Base-by-base conservation (phyloP, 2,329 filamentous ascomycete genomes). In the Aschersonia sp. region DNA sequence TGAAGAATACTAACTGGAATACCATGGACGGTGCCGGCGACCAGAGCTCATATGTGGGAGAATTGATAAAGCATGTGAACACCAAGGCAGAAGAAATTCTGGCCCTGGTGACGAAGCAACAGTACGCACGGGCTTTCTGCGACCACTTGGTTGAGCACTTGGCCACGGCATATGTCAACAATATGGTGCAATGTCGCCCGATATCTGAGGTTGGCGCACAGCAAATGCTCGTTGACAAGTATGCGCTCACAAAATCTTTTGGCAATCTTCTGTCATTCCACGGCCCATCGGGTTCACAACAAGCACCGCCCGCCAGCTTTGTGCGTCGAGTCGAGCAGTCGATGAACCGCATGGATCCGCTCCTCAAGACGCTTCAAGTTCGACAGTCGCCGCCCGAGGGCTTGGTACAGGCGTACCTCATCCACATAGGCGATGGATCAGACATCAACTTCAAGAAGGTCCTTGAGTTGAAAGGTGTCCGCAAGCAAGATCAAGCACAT, bases 381-480 rank as follows among this genome's bases (percentile, higher is more conserved):
- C 87, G 87, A 31, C 81, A 89, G 2, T 86, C 85, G 4, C 92
- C 92, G 0, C 85, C 91, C 0, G 92, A 98, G 69, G 91, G 87
- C 2, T 78, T 98, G 3, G 89, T 98, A 0, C 91, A 97, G 68
- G 92, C 92, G 35, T 98, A 98, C 63, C 80, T 98, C 35, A 94
- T 97, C 64, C 92, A 97, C 67, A 92, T 98, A 54, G 89, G 80
- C 55, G 92, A 98, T 70, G 82, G 85, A 48, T 94, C 85, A 53
- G 92, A 97, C 61, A 78, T 80, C 58, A 98, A 98, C 67, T 98
- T 98, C 76, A 82, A 82, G 61, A 97, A 96, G 68, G 85, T 98
- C 51, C 79, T 98, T 44, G 92, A 98, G 46, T 75, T 98, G 53
- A 98, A 98, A 65, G 92, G 92, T 44, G 84, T 98, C 51, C 78